Evolutionary conservation across 352 stramenopile genomes (phyloP).

Genomic region (Phytophthora multivora): DNA sequence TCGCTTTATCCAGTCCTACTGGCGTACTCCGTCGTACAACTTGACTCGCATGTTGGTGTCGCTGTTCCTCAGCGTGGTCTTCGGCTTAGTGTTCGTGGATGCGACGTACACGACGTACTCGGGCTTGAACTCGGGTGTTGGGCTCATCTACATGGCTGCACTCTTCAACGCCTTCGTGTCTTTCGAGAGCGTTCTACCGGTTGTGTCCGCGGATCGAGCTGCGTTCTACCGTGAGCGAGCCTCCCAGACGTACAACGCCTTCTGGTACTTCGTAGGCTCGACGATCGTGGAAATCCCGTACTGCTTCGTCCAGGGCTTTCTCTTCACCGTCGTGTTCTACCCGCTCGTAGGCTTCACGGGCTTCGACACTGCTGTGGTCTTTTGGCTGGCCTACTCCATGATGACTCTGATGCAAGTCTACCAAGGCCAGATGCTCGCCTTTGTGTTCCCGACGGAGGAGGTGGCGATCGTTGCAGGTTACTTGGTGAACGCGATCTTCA

Average conservation of each 20-base stretch:
- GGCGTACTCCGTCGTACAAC: conserved; percentile 79
- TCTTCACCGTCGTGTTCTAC: conserved; percentile 48
- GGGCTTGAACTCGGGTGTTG: conserved; percentile 53
- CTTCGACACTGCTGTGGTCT: conserved; percentile 27
- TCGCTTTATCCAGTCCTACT: conserved; percentile 38
- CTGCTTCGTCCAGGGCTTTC: conserved; percentile 29
- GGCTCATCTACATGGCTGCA: conserved; percentile 81
- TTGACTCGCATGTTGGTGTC: conserved; percentile 64
- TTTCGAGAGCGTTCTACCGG: conserved; percentile 74
- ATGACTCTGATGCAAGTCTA: conserved; percentile 62
- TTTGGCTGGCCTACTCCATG: conserved; percentile 34
- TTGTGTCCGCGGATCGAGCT: conserved; percentile 73
- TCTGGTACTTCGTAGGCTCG: conserved; percentile 59
- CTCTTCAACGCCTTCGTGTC: conserved; percentile 83
- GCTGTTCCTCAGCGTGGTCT: conserved; percentile 41
- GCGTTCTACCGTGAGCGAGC: conserved; percentile 82
- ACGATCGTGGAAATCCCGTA: conserved; percentile 62
- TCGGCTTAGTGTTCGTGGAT: conserved; percentile 57
- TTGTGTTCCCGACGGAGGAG: conserved; percentile 47
- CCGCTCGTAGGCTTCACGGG: conserved; percentile 27
- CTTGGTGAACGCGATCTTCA: conserved; percentile 52
- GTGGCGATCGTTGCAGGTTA: conserved; percentile 44
- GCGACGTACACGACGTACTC: conserved; percentile 25
- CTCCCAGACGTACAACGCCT: conserved; percentile 76
- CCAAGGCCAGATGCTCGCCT: conserved; percentile 78